These are phyloP conservation scores for Flaveria ramosissima DNA, from an alignment of 129 eudicot species.

Conservation along the genomic window DNA sequence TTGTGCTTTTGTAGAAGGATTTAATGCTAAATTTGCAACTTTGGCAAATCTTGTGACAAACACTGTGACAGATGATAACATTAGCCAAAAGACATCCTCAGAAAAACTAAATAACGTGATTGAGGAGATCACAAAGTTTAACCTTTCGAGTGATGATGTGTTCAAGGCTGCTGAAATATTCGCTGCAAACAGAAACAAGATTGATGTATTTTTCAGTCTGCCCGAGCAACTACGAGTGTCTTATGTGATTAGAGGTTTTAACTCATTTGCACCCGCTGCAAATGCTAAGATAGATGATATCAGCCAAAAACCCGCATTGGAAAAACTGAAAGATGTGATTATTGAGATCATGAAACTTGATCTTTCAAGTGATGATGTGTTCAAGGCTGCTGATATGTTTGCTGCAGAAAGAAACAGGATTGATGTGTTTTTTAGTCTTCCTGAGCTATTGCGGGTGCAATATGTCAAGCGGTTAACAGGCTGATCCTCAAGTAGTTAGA, in stretches of 20 bases:
- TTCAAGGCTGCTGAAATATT: conserved; percentile 27
- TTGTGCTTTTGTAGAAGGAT: conserved; percentile 9
- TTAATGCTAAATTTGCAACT: conserved; percentile 22
- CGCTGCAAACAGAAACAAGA: conserved; percentile 16
- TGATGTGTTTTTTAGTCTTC: conserved; percentile 26
- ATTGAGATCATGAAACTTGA: conserved; percentile 21
- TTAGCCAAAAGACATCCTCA: background rate
- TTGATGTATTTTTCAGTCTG: conserved; percentile 19
- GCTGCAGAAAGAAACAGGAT: conserved; percentile 23
- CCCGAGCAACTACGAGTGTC: conserved; percentile 23
- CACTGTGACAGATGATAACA: background rate
- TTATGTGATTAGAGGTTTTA: conserved; percentile 20
- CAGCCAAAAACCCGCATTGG: background rate
- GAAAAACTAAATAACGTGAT: conserved; percentile 16
- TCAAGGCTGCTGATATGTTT: conserved; percentile 31
- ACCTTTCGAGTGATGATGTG: conserved; percentile 20
- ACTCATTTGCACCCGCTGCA: background rate
- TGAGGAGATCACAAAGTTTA: conserved; percentile 12
- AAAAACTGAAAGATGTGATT: conserved; percentile 18
- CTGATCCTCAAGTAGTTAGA: background rate
- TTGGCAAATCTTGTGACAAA: background rate
- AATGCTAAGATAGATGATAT: background rate
- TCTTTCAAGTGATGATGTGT: conserved; percentile 6
- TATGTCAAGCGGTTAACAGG: conserved; percentile 8
- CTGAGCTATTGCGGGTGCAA: background rate